Conservation (phyloP, 1,139 yeast genomes). For the Yamadazyma dendronema region DNA sequence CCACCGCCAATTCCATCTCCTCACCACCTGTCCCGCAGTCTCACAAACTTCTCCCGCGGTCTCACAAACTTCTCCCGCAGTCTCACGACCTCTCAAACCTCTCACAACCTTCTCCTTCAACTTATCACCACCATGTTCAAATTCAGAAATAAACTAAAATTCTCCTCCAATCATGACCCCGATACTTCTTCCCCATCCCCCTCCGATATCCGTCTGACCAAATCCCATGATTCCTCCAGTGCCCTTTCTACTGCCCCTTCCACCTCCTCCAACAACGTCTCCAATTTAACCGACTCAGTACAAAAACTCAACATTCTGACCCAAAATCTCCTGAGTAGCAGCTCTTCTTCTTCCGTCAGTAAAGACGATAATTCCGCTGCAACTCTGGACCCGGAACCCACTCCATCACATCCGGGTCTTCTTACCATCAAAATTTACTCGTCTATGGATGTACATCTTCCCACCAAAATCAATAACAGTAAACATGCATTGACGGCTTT, state of each 20-base stretch:
- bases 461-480: slow-evolving; percentile 56
- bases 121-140: slow-evolving; percentile 30
- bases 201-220: slow-evolving; percentile 5
- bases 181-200: slow-evolving; percentile 2
- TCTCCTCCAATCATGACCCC: slow-evolving; percentile 25
- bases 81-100: background rate
- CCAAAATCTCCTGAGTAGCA: slow-evolving; percentile 6
- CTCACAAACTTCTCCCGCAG: slow-evolving; percentile 1
- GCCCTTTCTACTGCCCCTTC: background rate
- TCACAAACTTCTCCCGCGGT: too few species aligned
- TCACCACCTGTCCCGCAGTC: too few species aligned
- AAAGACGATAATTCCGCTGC: background rate
- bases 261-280: background rate
- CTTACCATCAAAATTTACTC: slow-evolving; percentile 68
- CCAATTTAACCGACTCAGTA: background rate
- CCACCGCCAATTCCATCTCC: too few species aligned
- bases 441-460: slow-evolving; percentile 59
- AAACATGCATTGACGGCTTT: slow-evolving; percentile 51
- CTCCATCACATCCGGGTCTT: slow-evolving; percentile 55
- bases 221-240: slow-evolving; percentile 4
- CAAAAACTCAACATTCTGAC: slow-evolving; percentile 1
- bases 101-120: background rate
- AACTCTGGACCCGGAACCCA: background rate
- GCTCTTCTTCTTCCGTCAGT: slow-evolving; percentile 2
- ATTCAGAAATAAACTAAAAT: slow-evolving; percentile 48